Evolutionary conservation across 441 rosid genomes (phyloP), one percentile per base, ranked within the genome.

Genomic region (Sinapis alba): DNA sequence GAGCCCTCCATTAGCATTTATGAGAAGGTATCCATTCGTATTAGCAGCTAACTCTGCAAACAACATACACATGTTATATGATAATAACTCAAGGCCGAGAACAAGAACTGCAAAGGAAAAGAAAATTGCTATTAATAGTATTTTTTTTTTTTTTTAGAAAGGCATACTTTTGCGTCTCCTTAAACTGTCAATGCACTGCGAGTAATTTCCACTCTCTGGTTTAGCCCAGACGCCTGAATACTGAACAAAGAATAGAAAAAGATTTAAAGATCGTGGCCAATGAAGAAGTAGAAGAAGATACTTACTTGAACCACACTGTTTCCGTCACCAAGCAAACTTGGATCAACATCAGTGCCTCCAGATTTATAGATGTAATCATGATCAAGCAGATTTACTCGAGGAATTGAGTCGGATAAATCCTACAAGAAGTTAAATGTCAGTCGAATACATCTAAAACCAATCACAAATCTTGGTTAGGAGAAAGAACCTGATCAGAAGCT

Each of bases 1-100:
- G 75, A 95, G 83, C 87, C 99, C 99, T 58, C 98, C 99, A 76
- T 95, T 95, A 51, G 99, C 98, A 85, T 92, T 95, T 73, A 91
- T 83, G 58, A 92, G 91, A 70, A 95, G 83, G 84, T 87, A 95
- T 23, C 97, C 98, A 83, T 92, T 87, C 13, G 96, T 93, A 80
- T 82, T 90, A 69, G 83, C 79, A 74, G 79, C 89, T 58, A 88
- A 78, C 87, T 78, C 96, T 91, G 91, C 81, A 82, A 30, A 76
- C 13, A 80, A 61, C 8, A 71, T 21, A 21, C 15, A 51, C 18
- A 47, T 6, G 26, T 50, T 43, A 58, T 6, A 54, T 20, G 21
- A 21, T 68, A 62, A 78, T 67, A 63, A 62, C 65, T 7, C 36
- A 45, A 47, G 53, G 45, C 41, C 13, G 24, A 66, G 30, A 68